Percentiles rank a stretch among this genome's conserved stretches.
Conservation (phyloP, 106 monocot genomes). For the Dendrobium huoshanense region DNA sequence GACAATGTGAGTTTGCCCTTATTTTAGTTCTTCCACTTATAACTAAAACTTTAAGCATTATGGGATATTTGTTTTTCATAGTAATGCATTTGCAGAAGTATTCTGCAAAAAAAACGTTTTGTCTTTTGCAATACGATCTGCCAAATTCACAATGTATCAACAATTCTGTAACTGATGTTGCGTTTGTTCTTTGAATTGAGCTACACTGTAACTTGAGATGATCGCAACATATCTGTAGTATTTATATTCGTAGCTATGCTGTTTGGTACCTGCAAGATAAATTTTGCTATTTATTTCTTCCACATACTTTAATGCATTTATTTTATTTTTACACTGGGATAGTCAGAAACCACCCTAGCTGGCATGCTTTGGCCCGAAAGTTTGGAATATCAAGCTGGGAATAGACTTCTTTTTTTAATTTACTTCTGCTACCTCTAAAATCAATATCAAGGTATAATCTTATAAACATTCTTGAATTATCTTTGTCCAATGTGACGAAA, state of each 20-base stretch:
- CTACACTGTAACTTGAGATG: neutral
- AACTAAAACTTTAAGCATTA: neutral
- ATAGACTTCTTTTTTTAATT: too few species aligned
- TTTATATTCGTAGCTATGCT: neutral
- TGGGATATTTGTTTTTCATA: neutral
- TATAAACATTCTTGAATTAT: too few species aligned
- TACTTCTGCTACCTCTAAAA: too few species aligned
- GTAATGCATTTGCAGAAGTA: neutral
- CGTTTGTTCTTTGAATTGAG: constrained; percentile 1
- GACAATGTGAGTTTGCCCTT: constrained; percentile 61
- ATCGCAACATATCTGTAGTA: neutral
- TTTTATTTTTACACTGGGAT: neutral
- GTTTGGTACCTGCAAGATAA: neutral
- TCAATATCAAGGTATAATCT: too few species aligned
- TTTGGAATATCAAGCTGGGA: too few species aligned
- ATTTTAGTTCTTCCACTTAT: neutral
- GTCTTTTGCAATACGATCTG: neutral
- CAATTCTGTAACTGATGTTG: neutral
- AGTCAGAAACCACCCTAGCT: too few species aligned
- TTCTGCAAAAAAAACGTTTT: neutral
- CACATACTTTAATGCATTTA: neutral
- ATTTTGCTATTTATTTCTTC: neutral
- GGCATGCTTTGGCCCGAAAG: too few species aligned
- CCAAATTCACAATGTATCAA: neutral
- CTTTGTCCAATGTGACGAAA: too few species aligned